phyloP scores from a whole-genome alignment of 2,329 filamentous ascomycete species.

The Canariomyces notabilis region DNA sequence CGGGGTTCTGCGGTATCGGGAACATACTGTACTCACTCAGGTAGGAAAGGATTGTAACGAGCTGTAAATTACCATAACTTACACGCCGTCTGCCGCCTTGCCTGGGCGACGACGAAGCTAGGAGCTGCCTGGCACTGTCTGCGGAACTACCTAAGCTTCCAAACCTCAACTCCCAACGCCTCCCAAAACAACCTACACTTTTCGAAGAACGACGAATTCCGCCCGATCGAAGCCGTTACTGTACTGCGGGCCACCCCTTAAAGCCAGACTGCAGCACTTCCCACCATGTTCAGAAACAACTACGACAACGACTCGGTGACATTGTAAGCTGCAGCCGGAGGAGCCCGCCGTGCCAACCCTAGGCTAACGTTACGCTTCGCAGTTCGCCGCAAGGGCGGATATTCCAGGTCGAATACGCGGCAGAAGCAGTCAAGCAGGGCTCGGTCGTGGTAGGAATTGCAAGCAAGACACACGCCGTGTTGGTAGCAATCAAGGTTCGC shows the following conservation, averaged over 20 bases:
- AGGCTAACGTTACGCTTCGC: slow-evolving; percentile 23
- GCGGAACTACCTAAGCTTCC: slow-evolving; percentile 17
- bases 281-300: slow-evolving; percentile 97
- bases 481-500: slow-evolving; percentile 89
- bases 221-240: neutral
- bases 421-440: slow-evolving; percentile 97
- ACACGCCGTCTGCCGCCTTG: slow-evolving; percentile 18
- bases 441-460: slow-evolving; percentile 95
- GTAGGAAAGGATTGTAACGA: slow-evolving; percentile 9
- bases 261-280: slow-evolving; percentile 10
- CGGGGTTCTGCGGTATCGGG: no score
- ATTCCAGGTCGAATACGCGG: slow-evolving; percentile 99
- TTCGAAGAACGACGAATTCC: no score
- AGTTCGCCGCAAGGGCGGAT: slow-evolving; percentile 98
- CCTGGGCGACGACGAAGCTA: slow-evolving; percentile 23
- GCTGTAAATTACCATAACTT: slow-evolving; percentile 11
- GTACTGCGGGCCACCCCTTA: neutral
- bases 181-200: neutral
- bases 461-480: slow-evolving; percentile 95
- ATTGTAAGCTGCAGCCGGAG: slow-evolving; percentile 66
- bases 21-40: neutral
- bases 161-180: slow-evolving; percentile 4
- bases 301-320: slow-evolving; percentile 99
- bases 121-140: slow-evolving; percentile 24
- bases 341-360: slow-evolving; percentile 14